phyloP scores from a whole-genome alignment of 208 protist species.

The Crithidia acanthocephali region DNA sequence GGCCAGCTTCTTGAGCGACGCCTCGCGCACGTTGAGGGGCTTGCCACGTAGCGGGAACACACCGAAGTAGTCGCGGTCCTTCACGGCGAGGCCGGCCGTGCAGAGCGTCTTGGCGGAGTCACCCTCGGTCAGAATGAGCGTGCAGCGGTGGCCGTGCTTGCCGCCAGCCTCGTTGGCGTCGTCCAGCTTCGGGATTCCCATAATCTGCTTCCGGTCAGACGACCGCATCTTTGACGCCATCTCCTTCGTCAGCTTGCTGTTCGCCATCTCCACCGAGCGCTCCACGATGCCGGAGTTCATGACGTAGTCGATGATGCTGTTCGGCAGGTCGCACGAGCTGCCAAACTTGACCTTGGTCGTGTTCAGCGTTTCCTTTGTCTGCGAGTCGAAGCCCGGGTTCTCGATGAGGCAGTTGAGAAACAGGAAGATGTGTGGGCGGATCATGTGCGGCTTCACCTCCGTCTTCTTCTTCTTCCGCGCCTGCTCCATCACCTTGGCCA shows the following conservation, averaged over 20 bases:
- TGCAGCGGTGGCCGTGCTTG: conserved; percentile 96
- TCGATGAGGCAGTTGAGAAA: conserved; percentile 99
- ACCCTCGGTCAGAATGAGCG: conserved; percentile 99
- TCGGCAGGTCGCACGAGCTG: conserved; percentile 95
- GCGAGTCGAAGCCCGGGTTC: conserved; percentile 99
- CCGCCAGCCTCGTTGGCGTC: conserved; percentile 99
- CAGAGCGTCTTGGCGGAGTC: conserved; percentile 99
- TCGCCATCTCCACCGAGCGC: conserved; percentile 95
- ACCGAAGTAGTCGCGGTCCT: conserved; percentile 99
- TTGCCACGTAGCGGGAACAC: conserved; percentile 99
- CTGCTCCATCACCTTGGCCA: conserved; percentile 87
- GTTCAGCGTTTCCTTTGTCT: conserved; percentile 99
- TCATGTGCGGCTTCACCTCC: conserved; percentile 96
- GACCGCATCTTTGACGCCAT: conserved; percentile 85
- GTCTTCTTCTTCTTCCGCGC: conserved; percentile 98
- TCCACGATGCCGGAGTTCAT: conserved; percentile 96
- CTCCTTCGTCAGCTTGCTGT: conserved; percentile 95
- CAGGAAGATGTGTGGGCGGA: conserved; percentile 98
- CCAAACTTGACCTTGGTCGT: conserved; percentile 96
- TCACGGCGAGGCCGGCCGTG: conserved; percentile 97
- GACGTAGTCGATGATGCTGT: conserved; percentile 96
- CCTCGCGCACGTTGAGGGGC: conserved; percentile 99
- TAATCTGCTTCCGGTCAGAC: conserved; percentile 83
- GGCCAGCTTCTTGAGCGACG: conserved; percentile 93
- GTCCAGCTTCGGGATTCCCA: conserved; percentile 99